Evolutionary conservation across 169 alveolate genomes (phyloP).

Genomic region (Eimeria acervulina): DNA sequence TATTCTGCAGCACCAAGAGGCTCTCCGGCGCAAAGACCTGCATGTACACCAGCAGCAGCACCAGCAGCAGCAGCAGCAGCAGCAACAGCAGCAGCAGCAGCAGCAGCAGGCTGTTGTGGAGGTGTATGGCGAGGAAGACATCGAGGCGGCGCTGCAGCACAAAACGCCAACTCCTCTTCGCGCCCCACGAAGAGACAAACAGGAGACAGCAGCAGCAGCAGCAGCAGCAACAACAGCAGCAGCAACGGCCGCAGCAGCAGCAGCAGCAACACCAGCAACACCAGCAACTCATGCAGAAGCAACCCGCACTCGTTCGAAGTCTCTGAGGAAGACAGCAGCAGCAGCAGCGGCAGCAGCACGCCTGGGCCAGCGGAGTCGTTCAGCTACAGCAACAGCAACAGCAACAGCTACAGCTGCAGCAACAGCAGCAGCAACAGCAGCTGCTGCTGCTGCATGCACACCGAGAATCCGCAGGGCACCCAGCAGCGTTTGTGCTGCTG

Average conservation of each 20-base stretch:
- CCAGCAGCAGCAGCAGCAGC: slow-evolving; percentile 41
- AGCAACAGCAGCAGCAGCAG: slow-evolving; percentile 61
- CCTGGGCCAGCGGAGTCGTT: neutral
- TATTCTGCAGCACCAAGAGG: slow-evolving; percentile 18
- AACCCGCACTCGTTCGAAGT: slow-evolving; percentile 3
- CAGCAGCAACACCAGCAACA: slow-evolving; percentile 54
- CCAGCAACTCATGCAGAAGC: slow-evolving; percentile 9
- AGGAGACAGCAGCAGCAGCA: slow-evolving; percentile 41
- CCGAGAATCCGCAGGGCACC: slow-evolving; percentile 18
- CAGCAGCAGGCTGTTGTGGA: neutral
- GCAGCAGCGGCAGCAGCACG: slow-evolving; percentile 72
- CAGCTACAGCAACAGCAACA: neutral
- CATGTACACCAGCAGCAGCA: neutral
- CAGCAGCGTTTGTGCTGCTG: slow-evolving; percentile 54
- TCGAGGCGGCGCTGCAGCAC: slow-evolving; percentile 54
- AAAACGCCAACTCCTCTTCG: neutral
- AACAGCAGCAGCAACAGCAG: slow-evolving; percentile 22
- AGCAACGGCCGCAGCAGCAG: neutral
- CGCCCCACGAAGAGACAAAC: neutral
- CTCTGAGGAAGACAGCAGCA: slow-evolving; percentile 12
- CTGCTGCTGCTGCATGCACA: neutral
- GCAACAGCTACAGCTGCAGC: slow-evolving; percentile 48
- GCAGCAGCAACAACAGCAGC: slow-evolving; percentile 57
- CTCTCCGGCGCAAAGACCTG: neutral
- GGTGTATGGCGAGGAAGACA: slow-evolving; percentile 46